These are phyloP conservation scores for Paraurostyla sp. DNA, from an alignment of 73 alveolate species.

Conservation along the genomic window DNA sequence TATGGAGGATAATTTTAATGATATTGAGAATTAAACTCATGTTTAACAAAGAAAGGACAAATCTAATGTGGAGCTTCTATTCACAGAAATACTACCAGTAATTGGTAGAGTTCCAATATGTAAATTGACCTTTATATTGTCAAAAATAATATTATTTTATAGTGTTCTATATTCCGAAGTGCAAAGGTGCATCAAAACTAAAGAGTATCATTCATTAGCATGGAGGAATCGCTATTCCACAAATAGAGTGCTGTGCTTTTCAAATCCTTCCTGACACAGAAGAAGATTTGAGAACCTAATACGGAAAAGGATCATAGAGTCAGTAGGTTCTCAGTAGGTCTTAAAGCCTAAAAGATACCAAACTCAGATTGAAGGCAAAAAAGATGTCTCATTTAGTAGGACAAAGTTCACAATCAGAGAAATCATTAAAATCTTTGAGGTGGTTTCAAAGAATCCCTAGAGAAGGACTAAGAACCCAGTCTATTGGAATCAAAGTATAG, in stretches of 20 bases:
- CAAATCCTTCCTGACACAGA: conserved; percentile 23
- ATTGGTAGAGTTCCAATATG: conserved; percentile 34
- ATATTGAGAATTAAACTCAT: background rate
- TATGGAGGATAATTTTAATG: background rate
- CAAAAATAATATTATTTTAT: background rate
- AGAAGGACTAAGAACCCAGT: conserved; percentile 46
- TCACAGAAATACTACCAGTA: conserved; percentile 39
- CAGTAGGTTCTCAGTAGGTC: background rate
- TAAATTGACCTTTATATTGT: background rate
- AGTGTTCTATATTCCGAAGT: conserved; percentile 47
- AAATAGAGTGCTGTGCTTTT: conserved; percentile 40
- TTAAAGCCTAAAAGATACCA: background rate
- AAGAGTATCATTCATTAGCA: background rate
- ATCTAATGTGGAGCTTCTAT: background rate
- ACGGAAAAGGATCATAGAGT: conserved; percentile 51
- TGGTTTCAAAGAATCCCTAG: conserved; percentile 45
- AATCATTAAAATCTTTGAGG: conserved; percentile 48
- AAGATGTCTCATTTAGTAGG: conserved; percentile 36
- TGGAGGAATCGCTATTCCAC: conserved; percentile 31
- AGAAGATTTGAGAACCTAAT: background rate
- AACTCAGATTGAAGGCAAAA: background rate
- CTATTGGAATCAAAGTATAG: conserved; percentile 34
- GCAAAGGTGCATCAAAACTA: conserved; percentile 12
- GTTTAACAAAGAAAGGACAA: background rate
- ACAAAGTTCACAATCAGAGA: conserved; percentile 58